These are phyloP conservation scores for Colletotrichum sp. DNA, from an alignment of 2,329 filamentous ascomycete genomes.

Conservation along the genomic window DNA sequence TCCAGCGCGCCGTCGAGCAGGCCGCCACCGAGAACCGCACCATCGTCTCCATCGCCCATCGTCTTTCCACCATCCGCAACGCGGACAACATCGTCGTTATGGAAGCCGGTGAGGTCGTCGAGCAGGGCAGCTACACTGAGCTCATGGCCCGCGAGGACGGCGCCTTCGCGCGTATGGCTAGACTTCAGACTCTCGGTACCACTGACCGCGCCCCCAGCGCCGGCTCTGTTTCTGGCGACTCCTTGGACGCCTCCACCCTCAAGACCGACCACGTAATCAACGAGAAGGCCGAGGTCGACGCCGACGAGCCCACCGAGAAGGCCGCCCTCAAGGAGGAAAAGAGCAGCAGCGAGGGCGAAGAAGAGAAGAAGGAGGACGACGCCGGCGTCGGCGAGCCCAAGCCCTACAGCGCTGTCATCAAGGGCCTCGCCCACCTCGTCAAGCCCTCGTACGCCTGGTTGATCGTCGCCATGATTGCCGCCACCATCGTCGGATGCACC, in stretches of 20 bases:
- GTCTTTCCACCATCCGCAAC: slow-evolving; percentile 64
- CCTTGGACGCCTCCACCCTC: slow-evolving; percentile 17
- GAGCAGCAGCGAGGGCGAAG: neutral
- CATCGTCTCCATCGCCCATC: slow-evolving; percentile 69
- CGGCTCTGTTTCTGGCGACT: slow-evolving; percentile 20
- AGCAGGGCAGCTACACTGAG: slow-evolving; percentile 67
- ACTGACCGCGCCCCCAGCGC: slow-evolving; percentile 14
- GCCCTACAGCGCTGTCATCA: slow-evolving; percentile 24
- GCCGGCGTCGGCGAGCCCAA: slow-evolving; percentile 14
- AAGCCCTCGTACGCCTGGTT: slow-evolving; percentile 42
- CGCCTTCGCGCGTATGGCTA: slow-evolving; percentile 26
- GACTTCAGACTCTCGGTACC: slow-evolving; percentile 25
- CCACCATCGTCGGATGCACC: slow-evolving; percentile 59
- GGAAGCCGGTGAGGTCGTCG: slow-evolving; percentile 62
- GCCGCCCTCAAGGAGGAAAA: neutral
- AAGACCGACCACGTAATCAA: slow-evolving; percentile 4
- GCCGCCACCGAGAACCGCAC: slow-evolving; percentile 55
- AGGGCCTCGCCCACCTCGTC: slow-evolving; percentile 21
- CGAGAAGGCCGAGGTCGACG: slow-evolving; percentile 1
- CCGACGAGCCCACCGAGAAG: neutral
- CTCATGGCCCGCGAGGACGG: slow-evolving; percentile 53
- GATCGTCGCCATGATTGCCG: slow-evolving; percentile 51
- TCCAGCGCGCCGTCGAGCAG: slow-evolving; percentile 44
- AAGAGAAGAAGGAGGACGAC: neutral
- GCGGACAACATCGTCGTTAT: slow-evolving; percentile 73